Conservation (phyloP, 805 yeast genomes). For the Hanseniaspora pseudoguilliermondii region DNA sequence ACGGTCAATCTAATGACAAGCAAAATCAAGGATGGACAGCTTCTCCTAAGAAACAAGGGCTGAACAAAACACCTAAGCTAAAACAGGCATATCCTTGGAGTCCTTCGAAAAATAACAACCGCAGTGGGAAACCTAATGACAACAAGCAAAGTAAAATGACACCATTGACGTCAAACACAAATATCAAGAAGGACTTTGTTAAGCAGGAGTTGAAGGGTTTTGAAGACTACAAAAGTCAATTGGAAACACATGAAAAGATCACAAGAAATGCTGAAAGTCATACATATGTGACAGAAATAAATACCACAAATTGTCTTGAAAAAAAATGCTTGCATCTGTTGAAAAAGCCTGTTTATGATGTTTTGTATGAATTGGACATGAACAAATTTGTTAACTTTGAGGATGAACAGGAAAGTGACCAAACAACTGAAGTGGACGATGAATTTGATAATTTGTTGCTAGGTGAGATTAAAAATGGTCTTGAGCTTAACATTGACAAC, state of each 20-base stretch:
- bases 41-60: neutral
- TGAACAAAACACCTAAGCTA: neutral
- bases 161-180: conserved; percentile 7
- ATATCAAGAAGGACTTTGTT: conserved; percentile 3
- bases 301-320: conserved; percentile 1
- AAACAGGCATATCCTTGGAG: neutral
- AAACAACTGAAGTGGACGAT: neutral
- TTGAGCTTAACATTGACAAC: neutral
- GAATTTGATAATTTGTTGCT: neutral
- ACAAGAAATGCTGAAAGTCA: neutral
- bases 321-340: neutral
- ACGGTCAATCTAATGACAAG: neutral
- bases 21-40: neutral
- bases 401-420: neutral
- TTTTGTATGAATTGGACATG: conserved; percentile 3
- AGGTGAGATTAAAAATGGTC: neutral
- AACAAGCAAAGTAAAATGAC: neutral
- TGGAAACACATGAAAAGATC: neutral
- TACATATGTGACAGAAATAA: neutral
- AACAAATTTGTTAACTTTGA: neutral
- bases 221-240: neutral
- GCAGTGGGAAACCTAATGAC: neutral
- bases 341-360: conserved; percentile 8
- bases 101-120: neutral
- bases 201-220: neutral